These are phyloP conservation scores for Smittium culicis DNA, from an alignment of 371 early-diverging fungal genomes.

Conservation along the genomic window DNA sequence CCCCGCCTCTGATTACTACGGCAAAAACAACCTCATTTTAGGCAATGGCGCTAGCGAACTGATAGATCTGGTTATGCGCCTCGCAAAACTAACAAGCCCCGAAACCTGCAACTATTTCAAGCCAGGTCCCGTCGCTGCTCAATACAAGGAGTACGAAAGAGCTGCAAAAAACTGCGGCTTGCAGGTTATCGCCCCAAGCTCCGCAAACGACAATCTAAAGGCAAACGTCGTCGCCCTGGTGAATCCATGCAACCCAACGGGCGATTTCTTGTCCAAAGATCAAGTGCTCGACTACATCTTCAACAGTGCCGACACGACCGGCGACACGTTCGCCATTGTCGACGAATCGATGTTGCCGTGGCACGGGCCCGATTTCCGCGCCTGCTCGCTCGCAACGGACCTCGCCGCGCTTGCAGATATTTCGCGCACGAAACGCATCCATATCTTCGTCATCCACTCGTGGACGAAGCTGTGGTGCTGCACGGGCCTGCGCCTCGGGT, in stretches of 20 bases:
- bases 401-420: slow-evolving; percentile 40
- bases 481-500: slow-evolving; percentile 73
- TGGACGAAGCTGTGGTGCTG: slow-evolving; percentile 88
- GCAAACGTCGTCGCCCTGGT: slow-evolving; percentile 60
- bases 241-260: slow-evolving; percentile 79
- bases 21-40: slow-evolving; percentile 41
- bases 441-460: slow-evolving; percentile 70
- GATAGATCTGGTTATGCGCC: slow-evolving; percentile 65
- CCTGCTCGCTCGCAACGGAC: slow-evolving; percentile 55
- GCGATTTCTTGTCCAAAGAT: slow-evolving; percentile 57
- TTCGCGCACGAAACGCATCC: slow-evolving; percentile 43
- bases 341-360: slow-evolving; percentile 86
- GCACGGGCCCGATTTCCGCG: slow-evolving; percentile 56
- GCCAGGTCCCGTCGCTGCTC: slow-evolving; percentile 47
- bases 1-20: slow-evolving; percentile 23
- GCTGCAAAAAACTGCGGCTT: slow-evolving; percentile 58
- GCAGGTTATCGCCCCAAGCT: slow-evolving; percentile 43
- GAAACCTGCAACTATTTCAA: slow-evolving; percentile 54
- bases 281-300: slow-evolving; percentile 51
- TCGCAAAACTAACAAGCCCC: no score
- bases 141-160: slow-evolving; percentile 78
- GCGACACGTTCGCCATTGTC: slow-evolving; percentile 57
- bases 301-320: slow-evolving; percentile 46
- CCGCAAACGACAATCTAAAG: slow-evolving; percentile 26
- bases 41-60: slow-evolving; percentile 80